phyloP scores from a whole-genome alignment of 2,329 filamentous ascomycete species.

The Penicillium sp. region DNA sequence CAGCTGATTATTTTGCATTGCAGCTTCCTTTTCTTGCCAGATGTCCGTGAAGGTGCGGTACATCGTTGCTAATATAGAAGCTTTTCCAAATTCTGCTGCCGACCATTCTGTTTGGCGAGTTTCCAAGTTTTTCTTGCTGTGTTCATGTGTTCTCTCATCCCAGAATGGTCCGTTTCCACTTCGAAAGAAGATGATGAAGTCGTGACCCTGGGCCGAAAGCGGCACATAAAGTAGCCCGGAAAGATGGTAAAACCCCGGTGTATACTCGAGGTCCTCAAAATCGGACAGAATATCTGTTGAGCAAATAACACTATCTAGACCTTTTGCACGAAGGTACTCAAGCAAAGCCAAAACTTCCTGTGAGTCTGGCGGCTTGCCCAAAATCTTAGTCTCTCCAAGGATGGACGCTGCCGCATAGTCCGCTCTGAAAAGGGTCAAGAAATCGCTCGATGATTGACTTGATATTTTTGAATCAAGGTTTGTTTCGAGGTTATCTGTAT shows the following conservation, averaged over 20 bases:
- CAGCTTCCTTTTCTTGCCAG: slow-evolving; percentile 86
- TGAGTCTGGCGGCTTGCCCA: slow-evolving; percentile 73
- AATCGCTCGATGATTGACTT: slow-evolving; percentile 71
- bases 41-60: slow-evolving; percentile 89
- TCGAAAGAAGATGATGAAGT: slow-evolving; percentile 88
- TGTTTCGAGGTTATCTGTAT: slow-evolving; percentile 68
- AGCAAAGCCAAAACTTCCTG: slow-evolving; percentile 82
- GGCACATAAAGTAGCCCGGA: slow-evolving; percentile 81
- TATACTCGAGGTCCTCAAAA: slow-evolving; percentile 79
- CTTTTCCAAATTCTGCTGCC: slow-evolving; percentile 84
- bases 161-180: slow-evolving; percentile 56
- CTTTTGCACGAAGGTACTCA: slow-evolving; percentile 78
- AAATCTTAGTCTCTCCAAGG: slow-evolving; percentile 78
- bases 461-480: background rate
- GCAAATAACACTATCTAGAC: slow-evolving; percentile 72
- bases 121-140: background rate
- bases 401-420: slow-evolving; percentile 85
- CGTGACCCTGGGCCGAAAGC: slow-evolving; percentile 70
- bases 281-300: slow-evolving; percentile 74
- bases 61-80: slow-evolving; percentile 80
- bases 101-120: slow-evolving; percentile 78
- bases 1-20: slow-evolving; percentile 77
- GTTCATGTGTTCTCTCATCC: background rate
- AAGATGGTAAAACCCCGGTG: slow-evolving; percentile 75
- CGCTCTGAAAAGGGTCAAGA: slow-evolving; percentile 79